Conservation (phyloP, 23 red algal genomes). For the Gracilaria gracilis region DNA sequence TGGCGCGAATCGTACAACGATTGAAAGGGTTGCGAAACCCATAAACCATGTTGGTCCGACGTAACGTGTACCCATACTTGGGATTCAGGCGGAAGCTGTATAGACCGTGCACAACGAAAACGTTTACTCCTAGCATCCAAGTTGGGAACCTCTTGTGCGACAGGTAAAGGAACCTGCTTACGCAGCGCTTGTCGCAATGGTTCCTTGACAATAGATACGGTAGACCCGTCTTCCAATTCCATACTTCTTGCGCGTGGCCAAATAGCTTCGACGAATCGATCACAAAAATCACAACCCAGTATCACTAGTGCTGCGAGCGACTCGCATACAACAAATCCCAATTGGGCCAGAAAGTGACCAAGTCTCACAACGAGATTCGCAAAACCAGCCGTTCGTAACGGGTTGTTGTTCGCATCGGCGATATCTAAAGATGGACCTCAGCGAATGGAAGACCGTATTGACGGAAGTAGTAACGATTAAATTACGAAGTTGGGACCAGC, state of each 20-base stretch:
- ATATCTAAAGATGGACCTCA: neutral
- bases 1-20: too few species aligned
- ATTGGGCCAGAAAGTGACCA: neutral
- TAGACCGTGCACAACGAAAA: too few species aligned
- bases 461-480: neutral
- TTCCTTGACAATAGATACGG: neutral
- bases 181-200: neutral
- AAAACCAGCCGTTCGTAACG: neutral
- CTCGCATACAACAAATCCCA: neutral
- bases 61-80: too few species aligned
- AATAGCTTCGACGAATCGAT: neutral
- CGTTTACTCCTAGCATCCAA: too few species aligned
- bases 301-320: neutral
- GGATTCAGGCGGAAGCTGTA: too few species aligned
- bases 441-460: neutral
- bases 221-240: neutral
- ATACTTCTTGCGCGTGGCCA: neutral
- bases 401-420: neutral
- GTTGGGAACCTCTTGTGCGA: too few species aligned
- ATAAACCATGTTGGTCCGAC: too few species aligned
- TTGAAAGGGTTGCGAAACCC: too few species aligned
- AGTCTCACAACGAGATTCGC: neutral
- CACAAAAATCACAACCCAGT: neutral
- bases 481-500: neutral
- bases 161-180: too few species aligned